Percentiles rank a stretch among this genome's conserved stretches.
phyloP scores from a whole-genome alignment of 441 rosid genomes.

The Pelargonium australe region DNA sequence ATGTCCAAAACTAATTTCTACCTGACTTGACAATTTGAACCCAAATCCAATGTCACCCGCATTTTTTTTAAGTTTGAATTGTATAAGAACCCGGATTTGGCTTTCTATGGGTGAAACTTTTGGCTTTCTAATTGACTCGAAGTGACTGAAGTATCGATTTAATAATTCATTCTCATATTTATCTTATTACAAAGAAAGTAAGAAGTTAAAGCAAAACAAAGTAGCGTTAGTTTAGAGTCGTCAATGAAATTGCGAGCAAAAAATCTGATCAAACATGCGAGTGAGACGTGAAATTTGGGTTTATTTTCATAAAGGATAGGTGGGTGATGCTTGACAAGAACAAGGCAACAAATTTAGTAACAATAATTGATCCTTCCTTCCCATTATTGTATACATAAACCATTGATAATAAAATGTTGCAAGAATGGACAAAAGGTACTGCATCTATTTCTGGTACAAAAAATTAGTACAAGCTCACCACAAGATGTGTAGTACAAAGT shows the following conservation, averaged over 20 bases:
- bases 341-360: not conserved
- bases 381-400: not conserved
- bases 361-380: not conserved
- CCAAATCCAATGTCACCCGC: not conserved
- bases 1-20: not conserved
- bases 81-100: too few species aligned
- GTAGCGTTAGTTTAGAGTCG: too few species aligned
- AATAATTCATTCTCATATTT: too few species aligned
- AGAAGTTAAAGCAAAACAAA: too few species aligned
- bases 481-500: constrained; percentile 2
- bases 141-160: too few species aligned
- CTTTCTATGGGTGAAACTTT: too few species aligned
- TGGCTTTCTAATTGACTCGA: too few species aligned
- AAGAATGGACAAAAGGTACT: constrained; percentile 5
- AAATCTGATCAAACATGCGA: too few species aligned
- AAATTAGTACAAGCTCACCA: not conserved
- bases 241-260: too few species aligned
- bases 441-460: not conserved
- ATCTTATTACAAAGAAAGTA: too few species aligned
- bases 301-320: not conserved
- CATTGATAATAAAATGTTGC: not conserved
- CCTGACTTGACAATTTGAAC: too few species aligned
- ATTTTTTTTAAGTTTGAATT: too few species aligned
- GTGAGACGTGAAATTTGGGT: not conserved
- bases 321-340: not conserved